Evolutionary conservation across 768 basidiomycete species (phyloP).

Genomic region (Cystobasidiopsis lactophilus): DNA sequence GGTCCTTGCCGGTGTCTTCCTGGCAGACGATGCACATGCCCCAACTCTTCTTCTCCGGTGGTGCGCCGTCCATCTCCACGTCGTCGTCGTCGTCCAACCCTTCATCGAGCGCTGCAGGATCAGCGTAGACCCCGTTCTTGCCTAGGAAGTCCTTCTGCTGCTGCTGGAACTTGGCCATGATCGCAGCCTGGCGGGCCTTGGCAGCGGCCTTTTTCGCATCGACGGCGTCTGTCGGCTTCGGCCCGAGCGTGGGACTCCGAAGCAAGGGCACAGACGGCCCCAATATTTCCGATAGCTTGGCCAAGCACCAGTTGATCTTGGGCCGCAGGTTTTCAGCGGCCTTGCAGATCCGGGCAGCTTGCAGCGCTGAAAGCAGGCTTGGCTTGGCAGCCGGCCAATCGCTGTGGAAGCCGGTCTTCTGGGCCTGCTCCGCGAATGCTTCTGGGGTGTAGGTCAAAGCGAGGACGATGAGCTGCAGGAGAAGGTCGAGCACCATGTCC

Average conservation of each 20-base stretch:
- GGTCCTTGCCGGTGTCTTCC: conserved; percentile 54
- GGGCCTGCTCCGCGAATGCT: conserved; percentile 37
- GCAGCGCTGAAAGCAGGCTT: conserved; percentile 45
- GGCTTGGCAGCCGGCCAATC: conserved; percentile 21
- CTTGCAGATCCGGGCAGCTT: conserved; percentile 53
- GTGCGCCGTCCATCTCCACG: conserved; percentile 23
- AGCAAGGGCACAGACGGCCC: conserved; percentile 38
- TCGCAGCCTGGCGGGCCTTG: conserved; percentile 70
- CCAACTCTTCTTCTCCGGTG: conserved; percentile 24
- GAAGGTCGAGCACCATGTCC: conserved; percentile 76
- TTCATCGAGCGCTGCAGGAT: too few species aligned
- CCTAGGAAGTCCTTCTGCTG: conserved; percentile 70
- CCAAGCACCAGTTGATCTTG: conserved; percentile 54
- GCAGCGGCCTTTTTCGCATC: conserved; percentile 63
- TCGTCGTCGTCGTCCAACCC: conserved; percentile 39
- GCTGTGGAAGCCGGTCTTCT: neutral
- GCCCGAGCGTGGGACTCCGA: conserved; percentile 26
- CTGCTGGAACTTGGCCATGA: conserved; percentile 88
- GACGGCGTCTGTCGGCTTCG: conserved; percentile 31
- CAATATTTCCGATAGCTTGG: conserved; percentile 35
- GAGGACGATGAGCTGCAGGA: conserved; percentile 64
- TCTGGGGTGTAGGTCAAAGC: conserved; percentile 48
- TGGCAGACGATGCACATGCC: conserved; percentile 98
- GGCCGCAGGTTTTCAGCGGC: conserved; percentile 44
- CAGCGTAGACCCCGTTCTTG: conserved; percentile 36